These are phyloP conservation scores for Hyphopichia homilentoma DNA, from an alignment of 805 yeast species.

Conservation along the genomic window DNA sequence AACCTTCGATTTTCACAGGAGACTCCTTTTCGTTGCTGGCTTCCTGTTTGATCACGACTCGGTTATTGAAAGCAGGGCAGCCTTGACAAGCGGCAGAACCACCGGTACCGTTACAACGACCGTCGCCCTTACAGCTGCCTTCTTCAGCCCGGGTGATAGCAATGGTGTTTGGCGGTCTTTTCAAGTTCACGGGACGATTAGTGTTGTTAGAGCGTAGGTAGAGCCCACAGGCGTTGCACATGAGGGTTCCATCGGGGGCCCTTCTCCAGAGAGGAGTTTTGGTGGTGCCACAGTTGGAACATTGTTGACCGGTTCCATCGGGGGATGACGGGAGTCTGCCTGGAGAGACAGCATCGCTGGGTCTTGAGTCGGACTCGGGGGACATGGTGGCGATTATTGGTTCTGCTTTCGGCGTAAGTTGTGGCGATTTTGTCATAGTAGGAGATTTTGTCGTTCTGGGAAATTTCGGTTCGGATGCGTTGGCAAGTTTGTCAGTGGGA, in stretches of 20 bases:
- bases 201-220: slow-evolving; percentile 57
- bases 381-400: too few relatives aligned
- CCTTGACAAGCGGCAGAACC: slow-evolving; percentile 77
- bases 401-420: too few relatives aligned
- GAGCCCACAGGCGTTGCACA: slow-evolving; percentile 60
- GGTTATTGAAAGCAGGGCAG: slow-evolving; percentile 79
- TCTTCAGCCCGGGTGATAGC: slow-evolving; percentile 34
- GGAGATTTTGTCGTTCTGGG: too few relatives aligned
- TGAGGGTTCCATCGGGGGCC: slow-evolving; percentile 52
- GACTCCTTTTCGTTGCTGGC: not conserved
- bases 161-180: slow-evolving; percentile 52
- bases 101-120: slow-evolving; percentile 85
- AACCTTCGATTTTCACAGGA: not conserved
- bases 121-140: slow-evolving; percentile 72
- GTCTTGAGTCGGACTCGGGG: too few relatives aligned
- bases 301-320: slow-evolving; percentile 46
- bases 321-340: too few relatives aligned
- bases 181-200: slow-evolving; percentile 63
- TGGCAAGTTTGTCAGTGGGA: too few relatives aligned
- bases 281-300: slow-evolving; percentile 53
- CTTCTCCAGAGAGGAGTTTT: slow-evolving; percentile 60
- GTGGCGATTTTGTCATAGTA: too few relatives aligned
- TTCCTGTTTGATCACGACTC: slow-evolving; percentile 39
- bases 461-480: too few relatives aligned
- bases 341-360: too few relatives aligned